These are phyloP conservation scores for Geotrichum australiense DNA, from an alignment of 1,139 yeast species.

Conservation along the genomic window DNA sequence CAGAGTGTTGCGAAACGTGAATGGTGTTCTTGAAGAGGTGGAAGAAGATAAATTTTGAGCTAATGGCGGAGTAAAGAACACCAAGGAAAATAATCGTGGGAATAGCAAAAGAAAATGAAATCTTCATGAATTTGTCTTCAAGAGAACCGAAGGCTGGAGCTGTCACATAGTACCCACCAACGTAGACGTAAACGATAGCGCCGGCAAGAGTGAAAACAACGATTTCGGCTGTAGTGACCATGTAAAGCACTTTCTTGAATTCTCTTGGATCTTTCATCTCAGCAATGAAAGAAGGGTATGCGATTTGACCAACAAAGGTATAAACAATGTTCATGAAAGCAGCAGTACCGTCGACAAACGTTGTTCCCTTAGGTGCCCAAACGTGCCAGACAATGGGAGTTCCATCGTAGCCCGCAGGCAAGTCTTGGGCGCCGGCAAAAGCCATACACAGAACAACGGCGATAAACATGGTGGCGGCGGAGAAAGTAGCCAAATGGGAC, in stretches of 20 bases:
- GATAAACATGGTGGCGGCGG: slow-evolving; percentile 51
- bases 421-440: slow-evolving; percentile 48
- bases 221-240: slow-evolving; percentile 47
- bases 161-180: slow-evolving; percentile 47
- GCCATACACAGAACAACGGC: slow-evolving; percentile 48
- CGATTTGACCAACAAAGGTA: slow-evolving; percentile 58
- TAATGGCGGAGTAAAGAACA: slow-evolving; percentile 47
- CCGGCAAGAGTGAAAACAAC: slow-evolving; percentile 49
- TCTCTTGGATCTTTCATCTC: slow-evolving; percentile 55
- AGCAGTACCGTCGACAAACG: slow-evolving; percentile 48
- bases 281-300: slow-evolving; percentile 54
- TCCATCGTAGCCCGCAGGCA: slow-evolving; percentile 40
- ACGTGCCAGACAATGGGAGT: slow-evolving; percentile 41
- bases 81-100: slow-evolving; percentile 56
- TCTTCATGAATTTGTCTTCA: slow-evolving; percentile 41
- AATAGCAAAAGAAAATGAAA: slow-evolving; percentile 53
- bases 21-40: slow-evolving; percentile 41
- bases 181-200: slow-evolving; percentile 49
- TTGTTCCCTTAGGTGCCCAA: slow-evolving; percentile 47
- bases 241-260: slow-evolving; percentile 49
- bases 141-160: slow-evolving; percentile 57
- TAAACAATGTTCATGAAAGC: slow-evolving; percentile 55
- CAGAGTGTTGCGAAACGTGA: slow-evolving; percentile 45
- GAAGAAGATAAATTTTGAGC: slow-evolving; percentile 46
- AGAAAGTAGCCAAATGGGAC: slow-evolving; percentile 45